A percentile compares a stretch with the other conserved stretches of the same genome.
phyloP scores from a whole-genome alignment of 257 asterid genomes.

The Datura wrightii region DNA sequence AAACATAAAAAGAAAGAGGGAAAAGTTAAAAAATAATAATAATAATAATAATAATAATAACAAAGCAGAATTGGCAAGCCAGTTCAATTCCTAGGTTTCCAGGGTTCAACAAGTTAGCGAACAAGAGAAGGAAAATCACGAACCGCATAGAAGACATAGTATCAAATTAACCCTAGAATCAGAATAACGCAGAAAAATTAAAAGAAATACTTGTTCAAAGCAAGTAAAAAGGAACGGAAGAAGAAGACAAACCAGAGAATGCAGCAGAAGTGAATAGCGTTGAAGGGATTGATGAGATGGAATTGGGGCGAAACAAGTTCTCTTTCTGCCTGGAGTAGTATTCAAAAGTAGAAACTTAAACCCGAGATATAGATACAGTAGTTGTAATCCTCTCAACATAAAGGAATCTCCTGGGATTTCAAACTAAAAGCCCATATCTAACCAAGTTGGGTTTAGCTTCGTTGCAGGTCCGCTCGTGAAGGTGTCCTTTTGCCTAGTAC shows the following conservation, averaged over 20 bases:
- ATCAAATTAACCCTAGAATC: constrained; percentile 19
- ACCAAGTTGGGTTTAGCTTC: background rate
- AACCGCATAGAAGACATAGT: background rate
- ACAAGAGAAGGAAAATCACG: background rate
- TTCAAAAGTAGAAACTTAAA: background rate
- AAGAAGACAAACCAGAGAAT: constrained; percentile 33
- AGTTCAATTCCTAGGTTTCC: constrained; percentile 17
- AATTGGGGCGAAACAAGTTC: background rate
- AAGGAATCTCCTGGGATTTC: background rate
- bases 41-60: background rate
- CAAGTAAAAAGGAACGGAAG: background rate
- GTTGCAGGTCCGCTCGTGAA: constrained; percentile 10
- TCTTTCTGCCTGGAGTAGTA: background rate
- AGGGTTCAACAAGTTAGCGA: background rate
- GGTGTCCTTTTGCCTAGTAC: background rate
- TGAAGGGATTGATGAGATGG: background rate
- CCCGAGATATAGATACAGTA: background rate
- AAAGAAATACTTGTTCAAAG: background rate
- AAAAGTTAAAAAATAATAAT: background rate
- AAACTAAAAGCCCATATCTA: constrained; percentile 19
- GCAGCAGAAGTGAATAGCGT: constrained; percentile 3
- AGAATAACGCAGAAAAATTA: background rate
- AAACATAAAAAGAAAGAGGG: background rate
- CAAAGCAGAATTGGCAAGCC: background rate
- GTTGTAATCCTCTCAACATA: background rate